These are phyloP conservation scores for Candida fluviatilis DNA, from an alignment of 805 yeast species.

Conservation along the genomic window DNA sequence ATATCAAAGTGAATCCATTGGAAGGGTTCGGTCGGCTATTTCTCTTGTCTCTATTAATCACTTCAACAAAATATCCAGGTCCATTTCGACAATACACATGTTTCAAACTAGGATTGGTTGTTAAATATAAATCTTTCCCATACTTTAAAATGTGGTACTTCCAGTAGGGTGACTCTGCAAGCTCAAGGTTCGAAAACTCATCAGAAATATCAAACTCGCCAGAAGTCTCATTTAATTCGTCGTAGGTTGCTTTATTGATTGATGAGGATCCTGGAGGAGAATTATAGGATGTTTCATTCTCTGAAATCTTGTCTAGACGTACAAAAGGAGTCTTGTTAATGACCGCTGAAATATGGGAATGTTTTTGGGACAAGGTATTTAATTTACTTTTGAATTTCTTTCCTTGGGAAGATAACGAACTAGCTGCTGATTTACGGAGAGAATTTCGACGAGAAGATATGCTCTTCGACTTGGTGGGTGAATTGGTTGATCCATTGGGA, in stretches of 20 bases:
- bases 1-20: conserved; percentile 23
- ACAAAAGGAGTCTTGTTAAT: no score
- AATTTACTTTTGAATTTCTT: no score
- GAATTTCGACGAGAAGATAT: no score
- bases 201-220: background rate
- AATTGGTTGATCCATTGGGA: no score
- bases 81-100: conserved; percentile 58
- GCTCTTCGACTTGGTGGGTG: no score
- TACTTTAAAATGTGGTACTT: conserved; percentile 59
- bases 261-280: no score
- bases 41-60: conserved; percentile 16
- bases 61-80: conserved; percentile 56
- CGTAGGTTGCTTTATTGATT: no score
- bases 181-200: background rate
- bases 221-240: background rate
- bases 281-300: no score
- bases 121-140: conserved; percentile 53
- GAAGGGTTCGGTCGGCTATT: background rate
- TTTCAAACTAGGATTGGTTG: conserved; percentile 63
- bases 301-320: no score
- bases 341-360: no score
- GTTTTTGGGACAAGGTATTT: background rate
- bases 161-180: conserved; percentile 40
- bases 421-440: background rate
- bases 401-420: background rate